These are phyloP conservation scores for Psilocybe tampanensis DNA, from an alignment of 768 basidiomycete species.

Conservation along the genomic window DNA sequence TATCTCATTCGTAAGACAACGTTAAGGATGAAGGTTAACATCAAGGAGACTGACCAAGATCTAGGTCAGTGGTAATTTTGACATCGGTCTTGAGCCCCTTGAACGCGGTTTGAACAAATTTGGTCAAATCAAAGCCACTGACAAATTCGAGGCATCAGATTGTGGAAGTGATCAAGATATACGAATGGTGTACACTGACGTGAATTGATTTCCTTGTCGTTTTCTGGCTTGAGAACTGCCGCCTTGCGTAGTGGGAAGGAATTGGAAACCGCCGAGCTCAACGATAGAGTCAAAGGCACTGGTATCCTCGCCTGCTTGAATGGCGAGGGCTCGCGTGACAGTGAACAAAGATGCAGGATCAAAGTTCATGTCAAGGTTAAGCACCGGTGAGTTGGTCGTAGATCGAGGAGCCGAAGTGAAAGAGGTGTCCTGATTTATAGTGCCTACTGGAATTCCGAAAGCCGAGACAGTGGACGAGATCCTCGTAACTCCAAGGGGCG, in stretches of 20 bases:
- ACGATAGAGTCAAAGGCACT: slow-evolving; percentile 70
- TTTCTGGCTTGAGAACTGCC: slow-evolving; percentile 23
- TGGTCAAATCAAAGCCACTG: slow-evolving; percentile 65
- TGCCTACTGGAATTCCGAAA: slow-evolving; percentile 63
- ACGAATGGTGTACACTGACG: slow-evolving; percentile 34
- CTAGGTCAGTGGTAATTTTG: slow-evolving; percentile 52
- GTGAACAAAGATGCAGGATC: slow-evolving; percentile 72
- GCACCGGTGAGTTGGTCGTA: slow-evolving; percentile 55
- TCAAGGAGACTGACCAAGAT: slow-evolving; percentile 46
- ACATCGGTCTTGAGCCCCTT: slow-evolving; percentile 65
- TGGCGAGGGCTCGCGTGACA: slow-evolving; percentile 65
- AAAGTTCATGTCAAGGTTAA: slow-evolving; percentile 68
- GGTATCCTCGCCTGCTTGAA: slow-evolving; percentile 61
- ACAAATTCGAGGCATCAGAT: background rate
- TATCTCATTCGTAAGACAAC: slow-evolving; percentile 19
- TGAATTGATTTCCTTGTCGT: slow-evolving; percentile 53
- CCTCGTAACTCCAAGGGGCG: slow-evolving; percentile 55
- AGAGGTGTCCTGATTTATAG: slow-evolving; percentile 52
- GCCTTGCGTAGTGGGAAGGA: slow-evolving; percentile 44
- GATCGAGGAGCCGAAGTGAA: slow-evolving; percentile 56
- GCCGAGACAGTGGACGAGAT: slow-evolving; percentile 63
- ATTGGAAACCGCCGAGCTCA: slow-evolving; percentile 64
- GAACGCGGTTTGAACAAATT: slow-evolving; percentile 68
- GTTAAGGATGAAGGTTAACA: background rate
- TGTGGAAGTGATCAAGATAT: background rate